Percentiles rank a stretch among this genome's conserved stretches.
Conservation (phyloP, 768 basidiomycete species). For the Udeniomyces megalosporus region DNA sequence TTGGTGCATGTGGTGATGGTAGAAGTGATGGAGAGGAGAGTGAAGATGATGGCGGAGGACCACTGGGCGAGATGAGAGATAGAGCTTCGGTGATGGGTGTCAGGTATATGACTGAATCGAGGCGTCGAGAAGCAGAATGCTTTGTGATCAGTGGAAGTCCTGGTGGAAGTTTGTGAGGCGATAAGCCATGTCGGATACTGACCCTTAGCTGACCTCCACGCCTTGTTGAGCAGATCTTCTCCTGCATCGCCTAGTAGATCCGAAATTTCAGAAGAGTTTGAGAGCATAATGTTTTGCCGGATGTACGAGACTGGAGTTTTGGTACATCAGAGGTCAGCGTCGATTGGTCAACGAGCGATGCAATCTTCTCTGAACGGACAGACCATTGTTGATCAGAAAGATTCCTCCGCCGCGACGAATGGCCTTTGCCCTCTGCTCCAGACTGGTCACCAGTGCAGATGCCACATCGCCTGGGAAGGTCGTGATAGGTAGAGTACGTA, state of each 20-base stretch:
- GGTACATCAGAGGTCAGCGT: background rate
- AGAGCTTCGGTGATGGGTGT: background rate
- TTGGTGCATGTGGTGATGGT: too few relatives aligned
- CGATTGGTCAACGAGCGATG: too few relatives aligned
- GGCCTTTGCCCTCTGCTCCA: background rate
- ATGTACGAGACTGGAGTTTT: constrained; percentile 1
- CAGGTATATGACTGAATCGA: constrained; percentile 4
- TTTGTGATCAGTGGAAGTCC: too few relatives aligned
- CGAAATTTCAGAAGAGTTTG: background rate
- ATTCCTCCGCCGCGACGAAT: constrained; percentile 9
- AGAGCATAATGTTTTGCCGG: constrained; percentile 1
- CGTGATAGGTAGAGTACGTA: too few relatives aligned
- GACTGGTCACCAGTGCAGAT: background rate
- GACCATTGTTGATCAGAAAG: constrained; percentile 12
- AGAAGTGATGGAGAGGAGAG: background rate
- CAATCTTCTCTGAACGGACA: too few relatives aligned
- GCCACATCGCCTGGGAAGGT: constrained; percentile 5
- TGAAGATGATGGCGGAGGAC: background rate
- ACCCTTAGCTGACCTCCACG: constrained; percentile 11
- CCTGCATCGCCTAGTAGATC: constrained; percentile 1
- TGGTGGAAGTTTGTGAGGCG: too few relatives aligned
- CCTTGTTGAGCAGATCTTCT: constrained; percentile 9
- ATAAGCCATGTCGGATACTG: background rate
- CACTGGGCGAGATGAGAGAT: background rate
- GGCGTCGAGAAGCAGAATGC: background rate